Base-by-base conservation (phyloP, 352 stramenopile species). In the Globisporangium radiosum region DNA sequence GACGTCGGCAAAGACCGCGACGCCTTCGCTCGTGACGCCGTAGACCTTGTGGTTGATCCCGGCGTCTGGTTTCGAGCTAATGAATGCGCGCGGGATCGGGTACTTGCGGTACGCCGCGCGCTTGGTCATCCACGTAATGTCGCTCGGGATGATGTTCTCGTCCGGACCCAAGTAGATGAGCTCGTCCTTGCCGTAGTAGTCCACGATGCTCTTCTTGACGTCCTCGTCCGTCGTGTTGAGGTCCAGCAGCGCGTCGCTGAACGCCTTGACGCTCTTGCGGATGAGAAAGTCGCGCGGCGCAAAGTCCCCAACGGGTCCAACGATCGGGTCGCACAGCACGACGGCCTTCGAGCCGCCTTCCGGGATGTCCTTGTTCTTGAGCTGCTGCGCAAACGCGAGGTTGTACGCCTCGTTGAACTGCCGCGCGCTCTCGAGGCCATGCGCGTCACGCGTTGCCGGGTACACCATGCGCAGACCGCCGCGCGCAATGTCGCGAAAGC, bases 191-290 rank as follows among this genome's bases (percentile, higher is more conserved):
- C 78, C 80, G 65, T 93, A 90, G 68, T 88, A 90, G 68, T 88
- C 80, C 47, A 87, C 72, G 43, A 85, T 80, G 65, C 87, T 90
- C 33, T 62, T 54, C 70, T 90, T 91, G 13, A 88, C 78, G 7
- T 76, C 74, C 25, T 85, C 72, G 56, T 90, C 75, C 42, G 70
- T 85, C 3, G 82, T 88, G 75, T 92, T 92, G 47, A 92, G 50
- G 65, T 92, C 83, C 45, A 94, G 61, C 14, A 94, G 62, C 7
- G 81, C 81, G 51, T 92, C 85, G 39, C 90, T 97, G 72, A 99
- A 99, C 14, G 94, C 96, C 78, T 99, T 98, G 54, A 99, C 95
- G 51, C 84, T 94, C 85, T 99, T 99, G 61, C 95, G 86, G 65
- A 98, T 93, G 60, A 92, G 93, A 53, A 90, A 95, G 59, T 95